Base-by-base conservation (phyloP, 805 yeast species). In the Sungouiella blattae region DNA sequence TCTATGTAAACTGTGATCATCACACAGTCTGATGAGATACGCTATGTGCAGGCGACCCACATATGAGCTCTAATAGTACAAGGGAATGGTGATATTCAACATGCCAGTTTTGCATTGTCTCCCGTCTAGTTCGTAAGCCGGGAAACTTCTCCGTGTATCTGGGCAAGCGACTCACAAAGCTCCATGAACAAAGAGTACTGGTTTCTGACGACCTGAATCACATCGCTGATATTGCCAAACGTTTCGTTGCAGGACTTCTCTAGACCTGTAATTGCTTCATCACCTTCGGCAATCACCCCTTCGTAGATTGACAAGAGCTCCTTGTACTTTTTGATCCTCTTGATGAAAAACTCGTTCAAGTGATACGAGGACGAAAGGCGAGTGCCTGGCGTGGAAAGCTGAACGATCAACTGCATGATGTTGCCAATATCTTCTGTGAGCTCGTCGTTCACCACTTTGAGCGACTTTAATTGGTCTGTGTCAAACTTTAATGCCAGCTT, bases 121-220 rank as follows among this genome's bases (percentile, higher is more conserved):
- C 8, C 22, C 9, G 6, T 7, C 9, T 20, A 9, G 8, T 20
- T 6, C 11, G 28, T 13, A 26, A 30, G 22, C 5, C 33, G 25
- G 5, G 16, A 11, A 15, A 63, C 58, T 43, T 61, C 63, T 31
- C 50, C 59, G 57, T 83, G 91, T 26, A 82, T 57, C 46, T 79
- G 85, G 2, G 91, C 89, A 53, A 82, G 71, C 26, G 77, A 73
- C 54, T 83, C 85, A 32, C 89, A 82, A 28, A 81, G 67, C 55
- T 83, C 89, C 78, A 83, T 80, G 57, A 82, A 84, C 35, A 83
- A 61, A 28, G 67, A 67, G 53, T 80, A 83, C 57, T 83, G 91
- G 47, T 78, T 80, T 37, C 76, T 75, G 17, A 84, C 70, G 0
- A 86, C 79, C 32, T 73, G 71, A 11, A 81, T 75, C 18, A 83